These are phyloP conservation scores for Nitzschia palea DNA, from an alignment of 108 stramenopile genomes.

Conservation along the genomic window DNA sequence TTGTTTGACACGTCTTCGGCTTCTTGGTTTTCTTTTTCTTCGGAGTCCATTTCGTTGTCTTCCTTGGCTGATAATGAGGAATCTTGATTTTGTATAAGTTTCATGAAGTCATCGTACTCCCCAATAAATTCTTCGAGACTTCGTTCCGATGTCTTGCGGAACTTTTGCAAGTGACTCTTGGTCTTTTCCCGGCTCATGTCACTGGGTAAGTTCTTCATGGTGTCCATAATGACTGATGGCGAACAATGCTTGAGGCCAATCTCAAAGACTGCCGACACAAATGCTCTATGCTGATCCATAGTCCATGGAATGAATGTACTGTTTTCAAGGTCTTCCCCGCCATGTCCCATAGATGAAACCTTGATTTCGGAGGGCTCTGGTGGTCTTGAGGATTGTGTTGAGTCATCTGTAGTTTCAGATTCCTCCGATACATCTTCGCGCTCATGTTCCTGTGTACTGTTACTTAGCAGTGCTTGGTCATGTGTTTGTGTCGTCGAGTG, in stretches of 20 bases:
- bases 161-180: slow-evolving; percentile 64
- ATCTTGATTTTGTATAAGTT: not conserved
- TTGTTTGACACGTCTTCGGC: not conserved
- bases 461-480: too few relatives aligned
- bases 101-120: slow-evolving; percentile 41
- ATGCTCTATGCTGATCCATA: slow-evolving; percentile 37
- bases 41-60: not conserved
- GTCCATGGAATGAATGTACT: too few relatives aligned
- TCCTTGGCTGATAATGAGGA: not conserved
- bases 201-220: slow-evolving; percentile 30
- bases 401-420: too few relatives aligned
- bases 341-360: too few relatives aligned
- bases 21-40: not conserved
- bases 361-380: too few relatives aligned
- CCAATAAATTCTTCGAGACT: slow-evolving; percentile 40
- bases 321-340: too few relatives aligned
- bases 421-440: too few relatives aligned
- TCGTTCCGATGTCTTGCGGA: slow-evolving; percentile 36
- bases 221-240: slow-evolving; percentile 48
- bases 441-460: too few relatives aligned
- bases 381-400: too few relatives aligned
- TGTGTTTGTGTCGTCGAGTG: too few relatives aligned
- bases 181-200: slow-evolving; percentile 42
- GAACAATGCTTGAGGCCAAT: slow-evolving; percentile 49
- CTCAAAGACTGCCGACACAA: slow-evolving; percentile 46